These are phyloP conservation scores for Berberis vulgaris DNA, from an alignment of 164 flowering plant species.

Conservation along the genomic window DNA sequence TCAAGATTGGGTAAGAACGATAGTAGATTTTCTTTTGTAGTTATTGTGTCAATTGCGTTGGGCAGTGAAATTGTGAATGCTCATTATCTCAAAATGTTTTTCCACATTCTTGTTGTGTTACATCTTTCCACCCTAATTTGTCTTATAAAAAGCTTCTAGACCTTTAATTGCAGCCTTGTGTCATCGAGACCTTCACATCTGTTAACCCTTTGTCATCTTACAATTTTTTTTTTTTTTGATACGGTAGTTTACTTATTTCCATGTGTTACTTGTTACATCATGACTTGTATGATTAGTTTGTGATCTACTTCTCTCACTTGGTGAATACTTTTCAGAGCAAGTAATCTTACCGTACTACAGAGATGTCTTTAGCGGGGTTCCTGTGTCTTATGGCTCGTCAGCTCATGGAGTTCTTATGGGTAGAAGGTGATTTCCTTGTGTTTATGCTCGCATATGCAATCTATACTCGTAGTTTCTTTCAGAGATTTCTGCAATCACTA, in stretches of 20 bases:
- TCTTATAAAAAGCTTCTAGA: no score
- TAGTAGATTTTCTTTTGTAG: neutral
- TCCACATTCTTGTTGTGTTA: no score
- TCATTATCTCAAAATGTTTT: no score
- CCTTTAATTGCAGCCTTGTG: no score
- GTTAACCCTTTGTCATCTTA: no score
- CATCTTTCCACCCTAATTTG: no score
- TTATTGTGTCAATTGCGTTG: neutral
- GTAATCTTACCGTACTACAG: slow-evolving; percentile 54
- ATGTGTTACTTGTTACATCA: neutral
- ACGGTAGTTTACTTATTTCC: no score
- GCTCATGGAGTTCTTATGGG: slow-evolving; percentile 69
- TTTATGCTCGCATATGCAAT: neutral
- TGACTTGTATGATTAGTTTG: neutral
- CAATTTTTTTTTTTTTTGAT: no score
- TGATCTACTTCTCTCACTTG: neutral
- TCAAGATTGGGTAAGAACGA: slow-evolving; percentile 46
- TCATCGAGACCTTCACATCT: no score
- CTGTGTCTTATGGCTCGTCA: slow-evolving; percentile 32
- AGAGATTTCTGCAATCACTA: neutral
- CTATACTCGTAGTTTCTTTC: neutral
- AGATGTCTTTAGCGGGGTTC: slow-evolving; percentile 36
- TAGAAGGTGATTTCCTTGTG: slow-evolving; percentile 36
- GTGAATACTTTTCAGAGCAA: slow-evolving; percentile 48
- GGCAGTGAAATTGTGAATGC: no score